A percentile compares a stretch with the other conserved stretches of the same genome.
Evolutionary conservation across 2,329 filamentous ascomycete genomes (phyloP).

Genomic region (Ceratocystis huliohia): DNA sequence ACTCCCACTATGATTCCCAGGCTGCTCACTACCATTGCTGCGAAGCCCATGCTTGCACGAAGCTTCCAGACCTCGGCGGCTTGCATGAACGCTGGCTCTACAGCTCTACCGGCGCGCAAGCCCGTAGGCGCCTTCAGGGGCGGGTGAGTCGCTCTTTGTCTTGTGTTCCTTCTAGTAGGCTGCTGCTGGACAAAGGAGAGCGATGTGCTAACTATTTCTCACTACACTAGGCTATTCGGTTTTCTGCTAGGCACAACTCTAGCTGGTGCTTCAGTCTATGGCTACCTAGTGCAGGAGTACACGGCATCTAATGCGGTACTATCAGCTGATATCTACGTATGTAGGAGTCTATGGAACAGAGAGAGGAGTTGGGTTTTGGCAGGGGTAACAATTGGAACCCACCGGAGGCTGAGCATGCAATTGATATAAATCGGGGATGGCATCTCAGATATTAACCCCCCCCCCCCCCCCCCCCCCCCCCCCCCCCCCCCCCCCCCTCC

Average conservation of each 20-base stretch:
- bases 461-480: background rate
- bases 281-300: conserved; percentile 88
- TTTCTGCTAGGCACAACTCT: conserved; percentile 77
- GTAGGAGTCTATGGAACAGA: background rate
- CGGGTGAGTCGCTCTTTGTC: conserved; percentile 37
- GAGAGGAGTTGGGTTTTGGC: background rate
- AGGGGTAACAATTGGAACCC: background rate
- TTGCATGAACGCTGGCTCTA: conserved; percentile 32
- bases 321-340: conserved; percentile 22
- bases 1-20: conserved; percentile 19
- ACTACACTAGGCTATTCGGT: conserved; percentile 58
- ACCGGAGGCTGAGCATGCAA: background rate
- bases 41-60: conserved; percentile 26
- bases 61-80: conserved; percentile 41
- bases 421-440: background rate
- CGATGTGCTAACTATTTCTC: conserved; percentile 2
- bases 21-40: conserved; percentile 24
- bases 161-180: background rate
- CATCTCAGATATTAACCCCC: background rate
- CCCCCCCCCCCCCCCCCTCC: background rate
- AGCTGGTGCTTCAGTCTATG: conserved; percentile 72
- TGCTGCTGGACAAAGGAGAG: background rate
- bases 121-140: conserved; percentile 49
- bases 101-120: conserved; percentile 42
- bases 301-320: conserved; percentile 84